Evolutionary conservation across 257 asterid species (phyloP), one percentile per base, ranked within the genome.

Genomic region (Ilex asprella): DNA sequence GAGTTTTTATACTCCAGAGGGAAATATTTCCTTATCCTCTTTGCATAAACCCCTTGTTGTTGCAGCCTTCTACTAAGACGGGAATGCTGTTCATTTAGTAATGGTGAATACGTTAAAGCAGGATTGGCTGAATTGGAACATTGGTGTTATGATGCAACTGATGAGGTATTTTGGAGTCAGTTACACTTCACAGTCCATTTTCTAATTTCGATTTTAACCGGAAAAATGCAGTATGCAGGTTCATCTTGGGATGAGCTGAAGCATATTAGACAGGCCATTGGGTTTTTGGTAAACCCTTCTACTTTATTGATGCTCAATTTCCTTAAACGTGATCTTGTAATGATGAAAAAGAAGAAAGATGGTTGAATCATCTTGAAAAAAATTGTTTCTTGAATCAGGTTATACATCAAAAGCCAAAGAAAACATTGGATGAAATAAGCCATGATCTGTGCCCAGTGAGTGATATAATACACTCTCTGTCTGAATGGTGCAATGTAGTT

Each of bases 191-290:
- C 67, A 54, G 58, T 49, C 62, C 15, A 31, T 59, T 59, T 56
- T 31, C 15, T 8, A 63, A 69, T 54, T 27, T 56, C 31, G 56
- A 30, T 60, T 59, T 11, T 64, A 59, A 60, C 16, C 73, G 55
- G 56, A 70, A 55, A 68, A 78, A 60, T 80, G 76, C 95, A 92
- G 98, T 92, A 92, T 79, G 86, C 98, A 65, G 98, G 97, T 62
- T 79, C 87, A 64, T 85, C 98, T 61, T 88, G 96, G 98, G 98
- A 91, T 61, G 98, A 91, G 78, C 90, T 91, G 68, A 91, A 91
- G 87, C 98, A 92, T 76, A 91, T 91, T 59, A 78, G 98, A 75
- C 98, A 92, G 75, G 98, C 98, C 73, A 92, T 92, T 58, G 98
- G 91, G 15, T 92, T 92, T 78, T 84, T 92, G 89, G 98, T 92